phyloP scores from a whole-genome alignment of 2,329 filamentous ascomycete species.

The Aureobasidium pullulans region DNA sequence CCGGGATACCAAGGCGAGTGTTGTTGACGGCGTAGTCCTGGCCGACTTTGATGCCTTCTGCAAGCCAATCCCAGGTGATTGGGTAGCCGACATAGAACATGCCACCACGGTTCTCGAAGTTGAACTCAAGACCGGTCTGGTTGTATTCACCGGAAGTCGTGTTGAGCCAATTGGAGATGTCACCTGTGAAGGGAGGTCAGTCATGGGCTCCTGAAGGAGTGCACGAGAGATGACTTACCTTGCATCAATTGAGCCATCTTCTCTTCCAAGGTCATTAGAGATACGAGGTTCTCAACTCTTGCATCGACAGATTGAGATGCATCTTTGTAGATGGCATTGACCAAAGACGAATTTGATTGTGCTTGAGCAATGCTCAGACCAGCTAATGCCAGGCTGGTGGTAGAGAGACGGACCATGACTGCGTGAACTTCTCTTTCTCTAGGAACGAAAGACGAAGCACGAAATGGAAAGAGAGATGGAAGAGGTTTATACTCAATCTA shows the following conservation, averaged over 20 bases:
- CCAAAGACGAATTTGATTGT: slow-evolving; percentile 21
- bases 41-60: slow-evolving; percentile 54
- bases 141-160: slow-evolving; percentile 61
- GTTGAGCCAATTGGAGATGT: slow-evolving; percentile 68
- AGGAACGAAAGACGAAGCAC: neutral
- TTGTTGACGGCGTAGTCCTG: slow-evolving; percentile 64
- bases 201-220: neutral
- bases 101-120: slow-evolving; percentile 59
- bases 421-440: neutral
- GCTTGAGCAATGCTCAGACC: slow-evolving; percentile 1
- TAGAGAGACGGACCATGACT: neutral
- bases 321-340: slow-evolving; percentile 54
- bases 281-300: slow-evolving; percentile 59
- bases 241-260: slow-evolving; percentile 59
- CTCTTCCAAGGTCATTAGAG: slow-evolving; percentile 66
- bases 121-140: slow-evolving; percentile 57
- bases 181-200: slow-evolving; percentile 31
- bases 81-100: slow-evolving; percentile 66
- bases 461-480: neutral
- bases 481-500: neutral
- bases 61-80: slow-evolving; percentile 55
- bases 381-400: neutral
- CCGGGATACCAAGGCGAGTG: slow-evolving; percentile 62
- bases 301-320: slow-evolving; percentile 54
- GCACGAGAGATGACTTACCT: slow-evolving; percentile 20